Conservation (phyloP, 176 grass and related monocot genomes). For the Raddia guianensis region DNA sequence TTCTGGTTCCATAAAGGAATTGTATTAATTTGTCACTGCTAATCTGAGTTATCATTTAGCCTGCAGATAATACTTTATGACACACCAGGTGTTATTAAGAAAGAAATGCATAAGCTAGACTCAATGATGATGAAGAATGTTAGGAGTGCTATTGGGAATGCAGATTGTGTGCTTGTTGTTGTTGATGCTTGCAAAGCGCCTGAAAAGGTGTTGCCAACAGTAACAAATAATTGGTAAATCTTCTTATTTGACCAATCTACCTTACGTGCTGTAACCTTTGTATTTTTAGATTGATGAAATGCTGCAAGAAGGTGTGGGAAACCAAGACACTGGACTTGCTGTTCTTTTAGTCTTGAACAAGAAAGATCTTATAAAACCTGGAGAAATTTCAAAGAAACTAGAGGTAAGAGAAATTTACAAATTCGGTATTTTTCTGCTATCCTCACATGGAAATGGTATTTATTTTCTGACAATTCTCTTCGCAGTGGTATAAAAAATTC, state of each 20-base stretch:
- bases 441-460: conserved; percentile 2
- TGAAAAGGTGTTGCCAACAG: conserved; percentile 59
- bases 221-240: neutral
- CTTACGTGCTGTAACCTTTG: conserved; percentile 3
- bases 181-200: conserved; percentile 77
- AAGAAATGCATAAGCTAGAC: conserved; percentile 87
- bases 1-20: neutral
- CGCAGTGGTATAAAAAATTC: conserved; percentile 88
- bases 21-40: conserved; percentile 35
- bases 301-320: conserved; percentile 72
- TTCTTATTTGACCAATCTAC: conserved; percentile 21
- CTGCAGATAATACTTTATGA: conserved; percentile 99
- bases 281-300: conserved; percentile 77
- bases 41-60: conserved; percentile 83
- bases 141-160: conserved; percentile 66
- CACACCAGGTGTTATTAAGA: conserved; percentile 87
- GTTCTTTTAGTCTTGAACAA: conserved; percentile 82
- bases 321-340: conserved; percentile 53
- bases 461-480: conserved; percentile 25
- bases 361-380: conserved; percentile 96
- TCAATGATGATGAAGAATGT: conserved; percentile 99
- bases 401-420: conserved; percentile 51
- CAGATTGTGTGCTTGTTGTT: conserved; percentile 84
- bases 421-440: conserved; percentile 2
- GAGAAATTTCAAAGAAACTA: conserved; percentile 90